Evolutionary conservation across 805 yeast species (phyloP), one percentile per base, ranked within the genome.

Genomic region (Nakazawaea wickerhamii): DNA sequence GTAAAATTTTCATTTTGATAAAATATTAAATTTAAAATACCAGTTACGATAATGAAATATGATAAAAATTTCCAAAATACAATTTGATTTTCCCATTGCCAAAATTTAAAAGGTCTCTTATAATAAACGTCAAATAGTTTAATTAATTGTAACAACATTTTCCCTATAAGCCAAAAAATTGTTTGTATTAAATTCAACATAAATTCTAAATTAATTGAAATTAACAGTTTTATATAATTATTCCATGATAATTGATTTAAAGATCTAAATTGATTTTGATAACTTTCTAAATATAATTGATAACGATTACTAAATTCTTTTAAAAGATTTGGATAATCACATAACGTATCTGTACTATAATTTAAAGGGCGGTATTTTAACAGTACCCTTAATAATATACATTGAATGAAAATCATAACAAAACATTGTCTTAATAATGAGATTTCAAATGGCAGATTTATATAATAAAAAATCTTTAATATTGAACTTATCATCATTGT

Each of bases 341-440:
- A 63, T 38, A 73, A 55, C 38, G 62, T 58, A 9, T 67, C 63
- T 27, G 57, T 60, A 36, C 60, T 62, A 47, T 66, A 64, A 35
- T 67, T 70, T 20, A 60, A 68, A 0, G 71, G 75, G 47, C 90
- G 67, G 54, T 73, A 82, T 18, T 60, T 66, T 33, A 90, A 66
- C 1, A 88, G 81, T 8, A 78, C 75, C 45, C 73, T 73, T 30
- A 89, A 63, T 40, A 90, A 60, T 1, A 84, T 59, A 30, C 75
- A 52, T 54, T 89, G 97, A 41, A 87, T 83, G 48, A 75, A 70
- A n/a, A 89, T 70, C 96, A 88, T 89, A n/a, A 86, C 76, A 32
- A 84, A 53, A 28, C 93, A 78, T 57, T 90, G 97, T 47, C 91
- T 64, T 33, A 89, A 65, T 32, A 89, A 61, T 2, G 95, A 76